These are phyloP conservation scores for Meira miltonrushii DNA, from an alignment of 1,284 basidiomycete genomes.

Conservation along the genomic window DNA sequence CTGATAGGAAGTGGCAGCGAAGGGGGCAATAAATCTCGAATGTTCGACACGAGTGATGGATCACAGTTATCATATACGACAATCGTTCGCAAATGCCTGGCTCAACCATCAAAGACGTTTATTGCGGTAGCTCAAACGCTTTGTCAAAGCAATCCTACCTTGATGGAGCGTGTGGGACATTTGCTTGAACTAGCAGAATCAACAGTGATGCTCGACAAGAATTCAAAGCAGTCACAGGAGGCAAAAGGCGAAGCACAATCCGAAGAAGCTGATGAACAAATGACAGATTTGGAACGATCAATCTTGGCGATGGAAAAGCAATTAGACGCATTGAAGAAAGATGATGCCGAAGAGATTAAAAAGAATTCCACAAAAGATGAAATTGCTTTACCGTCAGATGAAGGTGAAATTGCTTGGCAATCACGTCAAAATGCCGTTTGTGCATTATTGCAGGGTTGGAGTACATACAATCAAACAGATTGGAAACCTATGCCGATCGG, in stretches of 20 bases:
- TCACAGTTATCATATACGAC: not conserved
- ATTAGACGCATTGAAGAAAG: not conserved
- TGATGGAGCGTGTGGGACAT: not conserved
- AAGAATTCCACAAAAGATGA: not conserved
- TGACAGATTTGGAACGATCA: not conserved
- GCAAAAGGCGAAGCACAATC: not conserved
- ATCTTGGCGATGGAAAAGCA: slow-evolving; percentile 1
- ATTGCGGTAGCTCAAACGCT: slow-evolving; percentile 3
- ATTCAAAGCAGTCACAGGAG: not conserved
- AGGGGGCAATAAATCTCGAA: not conserved
- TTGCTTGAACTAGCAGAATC: not conserved
- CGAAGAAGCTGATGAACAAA: not conserved
- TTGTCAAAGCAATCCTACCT: not conserved
- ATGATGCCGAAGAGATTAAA: not conserved
- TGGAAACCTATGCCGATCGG: slow-evolving; percentile 5
- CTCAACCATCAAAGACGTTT: not conserved
- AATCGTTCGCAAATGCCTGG: not conserved
- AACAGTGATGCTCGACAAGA: not conserved
- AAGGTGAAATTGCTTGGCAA: not conserved
- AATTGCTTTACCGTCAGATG: not conserved
- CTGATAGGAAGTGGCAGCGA: not conserved
- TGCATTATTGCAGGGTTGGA: not conserved
- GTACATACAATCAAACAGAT: not conserved
- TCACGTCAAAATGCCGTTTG: not conserved
- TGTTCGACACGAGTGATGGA: not conserved